phyloP scores from a whole-genome alignment of 345 rosid genomes.

The Erodium maritimum region DNA sequence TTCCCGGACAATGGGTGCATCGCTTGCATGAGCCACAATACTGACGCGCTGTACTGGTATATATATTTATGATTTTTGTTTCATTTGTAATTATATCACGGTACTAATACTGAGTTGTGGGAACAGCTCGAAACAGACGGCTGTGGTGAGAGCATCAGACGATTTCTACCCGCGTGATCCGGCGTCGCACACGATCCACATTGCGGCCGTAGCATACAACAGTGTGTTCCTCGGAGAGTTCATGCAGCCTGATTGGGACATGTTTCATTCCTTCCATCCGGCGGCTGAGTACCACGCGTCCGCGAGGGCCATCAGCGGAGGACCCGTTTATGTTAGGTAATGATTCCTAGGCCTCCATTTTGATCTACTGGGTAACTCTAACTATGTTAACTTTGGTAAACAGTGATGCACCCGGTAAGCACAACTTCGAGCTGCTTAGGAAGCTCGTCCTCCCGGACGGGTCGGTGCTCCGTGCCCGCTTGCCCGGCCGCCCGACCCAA shows the following conservation, averaged over 20 bases:
- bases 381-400: constrained; percentile 7
- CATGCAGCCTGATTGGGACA: constrained; percentile 97
- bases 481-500: constrained; percentile 83
- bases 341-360: background rate
- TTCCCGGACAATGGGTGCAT: constrained; percentile 86
- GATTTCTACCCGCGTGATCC: constrained; percentile 94
- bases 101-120: background rate
- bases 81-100: background rate
- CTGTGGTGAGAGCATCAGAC: constrained; percentile 83
- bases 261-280: constrained; percentile 87
- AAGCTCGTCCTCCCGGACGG: constrained; percentile 88
- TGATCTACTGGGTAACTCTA: background rate
- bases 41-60: constrained; percentile 89
- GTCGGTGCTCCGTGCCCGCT: constrained; percentile 65
- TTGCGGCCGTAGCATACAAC: constrained; percentile 80
- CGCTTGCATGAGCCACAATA: constrained; percentile 95
- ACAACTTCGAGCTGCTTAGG: constrained; percentile 65
- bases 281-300: constrained; percentile 95
- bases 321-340: constrained; percentile 82
- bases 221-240: constrained; percentile 82
- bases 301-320: constrained; percentile 91
- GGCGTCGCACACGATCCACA: constrained; percentile 78
- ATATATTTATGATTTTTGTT: background rate
- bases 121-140: constrained; percentile 86
- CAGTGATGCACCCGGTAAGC: constrained; percentile 94